A percentile compares a stretch with the other conserved stretches of the same genome.
Conservation (phyloP, 176 grass and related monocot species). For the Phoenix roebelenii region DNA sequence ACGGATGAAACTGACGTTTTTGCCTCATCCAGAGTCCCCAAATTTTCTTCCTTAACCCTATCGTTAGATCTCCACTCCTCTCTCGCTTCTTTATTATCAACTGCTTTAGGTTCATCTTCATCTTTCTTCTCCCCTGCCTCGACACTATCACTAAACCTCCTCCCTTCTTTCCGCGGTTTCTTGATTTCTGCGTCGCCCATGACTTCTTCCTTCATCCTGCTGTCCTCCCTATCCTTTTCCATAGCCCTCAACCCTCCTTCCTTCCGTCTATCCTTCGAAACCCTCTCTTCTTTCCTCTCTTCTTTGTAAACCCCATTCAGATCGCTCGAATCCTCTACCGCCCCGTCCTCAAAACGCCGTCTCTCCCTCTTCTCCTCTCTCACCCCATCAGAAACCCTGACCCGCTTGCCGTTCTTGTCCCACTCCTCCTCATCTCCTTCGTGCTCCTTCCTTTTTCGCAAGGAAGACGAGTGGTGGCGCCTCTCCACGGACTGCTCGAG, state of each 20-base stretch:
- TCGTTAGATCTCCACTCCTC: slow-evolving; percentile 12
- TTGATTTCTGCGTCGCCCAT: not conserved
- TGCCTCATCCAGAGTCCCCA: slow-evolving; percentile 20
- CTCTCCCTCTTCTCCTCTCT: slow-evolving; percentile 15
- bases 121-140: slow-evolving; percentile 5
- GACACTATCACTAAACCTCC: slow-evolving; percentile 30
- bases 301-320: slow-evolving; percentile 8
- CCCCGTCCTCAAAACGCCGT: slow-evolving; percentile 15
- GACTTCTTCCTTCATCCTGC: not conserved
- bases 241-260: not conserved
- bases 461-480: slow-evolving; percentile 17
- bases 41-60: slow-evolving; percentile 18
- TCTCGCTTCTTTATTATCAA: too few species aligned
- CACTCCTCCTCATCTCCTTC: slow-evolving; percentile 16
- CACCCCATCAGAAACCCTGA: slow-evolving; percentile 10
- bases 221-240: slow-evolving; percentile 3
- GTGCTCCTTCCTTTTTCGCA: slow-evolving; percentile 36
- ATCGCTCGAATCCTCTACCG: not conserved
- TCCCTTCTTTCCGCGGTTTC: slow-evolving; percentile 21
- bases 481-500: slow-evolving; percentile 26
- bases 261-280: not conserved
- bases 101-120: not conserved
- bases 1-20: too few species aligned
- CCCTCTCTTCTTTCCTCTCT: slow-evolving; percentile 7
- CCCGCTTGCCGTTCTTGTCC: slow-evolving; percentile 18